A percentile compares a stretch with the other conserved stretches of the same genome.
phyloP scores from a whole-genome alignment of 192 early-diverging fungal species.

The Entomortierella lignicola region DNA sequence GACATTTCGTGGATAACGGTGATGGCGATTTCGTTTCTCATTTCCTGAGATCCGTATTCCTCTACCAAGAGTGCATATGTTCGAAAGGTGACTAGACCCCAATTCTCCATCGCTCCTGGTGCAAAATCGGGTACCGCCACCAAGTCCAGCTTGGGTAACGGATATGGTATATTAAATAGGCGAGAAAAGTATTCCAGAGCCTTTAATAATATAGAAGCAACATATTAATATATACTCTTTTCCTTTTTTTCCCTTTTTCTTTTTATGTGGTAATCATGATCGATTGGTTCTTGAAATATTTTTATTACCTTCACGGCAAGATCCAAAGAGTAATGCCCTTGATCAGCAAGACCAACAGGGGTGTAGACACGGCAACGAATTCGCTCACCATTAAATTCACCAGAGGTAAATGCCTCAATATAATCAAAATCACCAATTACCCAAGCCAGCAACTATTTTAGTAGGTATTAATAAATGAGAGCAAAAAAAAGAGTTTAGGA shows the following conservation, averaged over 20 bases:
- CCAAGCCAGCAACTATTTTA: conserved; percentile 70
- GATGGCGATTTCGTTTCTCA: conserved; percentile 46
- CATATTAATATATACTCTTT: not conserved
- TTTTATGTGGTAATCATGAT: not conserved
- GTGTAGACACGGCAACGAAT: conserved; percentile 61
- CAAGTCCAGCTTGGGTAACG: conserved; percentile 66
- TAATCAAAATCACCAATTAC: conserved; percentile 63
- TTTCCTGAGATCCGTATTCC: conserved; percentile 40
- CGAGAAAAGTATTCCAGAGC: conserved; percentile 51
- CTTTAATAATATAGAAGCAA: not conserved
- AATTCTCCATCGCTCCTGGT: conserved; percentile 75
- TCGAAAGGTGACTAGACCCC: conserved; percentile 55
- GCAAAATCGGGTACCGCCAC: conserved; percentile 72
- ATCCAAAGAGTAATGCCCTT: conserved; percentile 51
- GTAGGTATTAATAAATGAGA: no score
- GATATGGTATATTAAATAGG: conserved; percentile 59
- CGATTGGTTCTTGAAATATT: not conserved
- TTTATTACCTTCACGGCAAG: conserved; percentile 34
- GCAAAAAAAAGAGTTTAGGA: no score
- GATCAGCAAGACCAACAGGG: conserved; percentile 53
- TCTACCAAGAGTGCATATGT: conserved; percentile 52
- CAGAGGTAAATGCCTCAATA: conserved; percentile 48
- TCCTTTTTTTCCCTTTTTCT: not conserved
- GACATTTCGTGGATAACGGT: conserved; percentile 57
- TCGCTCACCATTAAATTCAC: conserved; percentile 50